Evolutionary conservation across 116 monocot genomes (phyloP).

Genomic region (Iris pallida): DNA sequence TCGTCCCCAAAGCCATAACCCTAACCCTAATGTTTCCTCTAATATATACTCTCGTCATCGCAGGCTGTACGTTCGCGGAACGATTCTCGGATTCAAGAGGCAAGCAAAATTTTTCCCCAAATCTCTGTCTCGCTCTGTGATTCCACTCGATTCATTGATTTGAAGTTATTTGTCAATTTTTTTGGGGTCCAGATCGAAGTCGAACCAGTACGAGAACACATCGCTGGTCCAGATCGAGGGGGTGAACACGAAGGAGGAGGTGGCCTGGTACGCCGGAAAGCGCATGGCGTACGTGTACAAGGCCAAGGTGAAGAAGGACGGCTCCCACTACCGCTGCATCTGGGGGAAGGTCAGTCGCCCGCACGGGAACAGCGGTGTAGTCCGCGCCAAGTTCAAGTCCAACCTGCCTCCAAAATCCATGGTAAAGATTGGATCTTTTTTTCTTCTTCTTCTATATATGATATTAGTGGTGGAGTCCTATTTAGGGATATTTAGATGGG

Average conservation of each 20-base stretch:
- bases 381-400: slow-evolving; percentile 63
- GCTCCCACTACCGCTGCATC: slow-evolving; percentile 60
- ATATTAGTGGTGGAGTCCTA: too few relatives aligned
- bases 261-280: slow-evolving; percentile 59
- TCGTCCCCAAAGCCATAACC: background rate
- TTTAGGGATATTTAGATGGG: too few relatives aligned
- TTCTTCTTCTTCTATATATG: too few relatives aligned
- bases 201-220: slow-evolving; percentile 72
- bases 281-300: slow-evolving; percentile 62
- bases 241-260: slow-evolving; percentile 68
- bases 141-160: background rate
- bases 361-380: slow-evolving; percentile 64
- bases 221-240: slow-evolving; percentile 77
- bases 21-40: background rate
- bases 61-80: slow-evolving; percentile 54
- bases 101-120: background rate
- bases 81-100: slow-evolving; percentile 73
- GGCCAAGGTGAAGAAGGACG: slow-evolving; percentile 67
- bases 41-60: background rate
- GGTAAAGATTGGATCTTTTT: slow-evolving; percentile 15
- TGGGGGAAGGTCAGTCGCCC: slow-evolving; percentile 75
- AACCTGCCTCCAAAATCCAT: slow-evolving; percentile 70
- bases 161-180: background rate
- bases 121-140: background rate
- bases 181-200: slow-evolving; percentile 40